phyloP scores from a whole-genome alignment of 1,139 yeast species.

The Magnusiomyces suaveolens region DNA sequence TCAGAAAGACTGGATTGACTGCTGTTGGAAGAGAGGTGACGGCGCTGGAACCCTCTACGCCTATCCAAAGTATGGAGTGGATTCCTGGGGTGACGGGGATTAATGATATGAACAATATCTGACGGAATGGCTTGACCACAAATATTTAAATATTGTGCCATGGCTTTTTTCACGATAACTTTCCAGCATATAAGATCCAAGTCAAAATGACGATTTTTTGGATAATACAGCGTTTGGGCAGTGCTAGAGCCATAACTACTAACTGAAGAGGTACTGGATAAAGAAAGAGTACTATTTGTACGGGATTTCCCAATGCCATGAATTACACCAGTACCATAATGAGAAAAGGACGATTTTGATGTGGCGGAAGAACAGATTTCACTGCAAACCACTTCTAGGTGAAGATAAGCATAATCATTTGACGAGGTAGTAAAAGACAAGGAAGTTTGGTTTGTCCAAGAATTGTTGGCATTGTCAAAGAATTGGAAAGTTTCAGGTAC shows the following conservation, averaged over 20 bases:
- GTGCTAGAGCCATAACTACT: background rate
- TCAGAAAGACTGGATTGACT: constrained; percentile 5
- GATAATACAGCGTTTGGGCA: background rate
- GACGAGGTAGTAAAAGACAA: constrained; percentile 17
- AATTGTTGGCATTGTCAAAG: background rate
- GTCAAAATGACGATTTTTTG: constrained; percentile 7
- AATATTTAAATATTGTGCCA: constrained; percentile 35
- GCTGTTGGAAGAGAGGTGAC: constrained; percentile 1
- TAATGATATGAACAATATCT: constrained; percentile 32
- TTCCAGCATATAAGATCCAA: constrained; percentile 40
- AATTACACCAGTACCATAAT: background rate
- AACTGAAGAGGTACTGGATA: too few relatives aligned
- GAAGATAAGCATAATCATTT: constrained; percentile 36
- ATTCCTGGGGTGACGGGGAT: constrained; percentile 9
- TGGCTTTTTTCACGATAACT: constrained; percentile 30
- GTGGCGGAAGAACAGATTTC: background rate
- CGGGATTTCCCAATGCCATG: background rate
- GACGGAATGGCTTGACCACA: constrained; percentile 37
- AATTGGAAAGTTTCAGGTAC: constrained; percentile 1
- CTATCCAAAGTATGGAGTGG: background rate
- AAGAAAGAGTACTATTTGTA: background rate
- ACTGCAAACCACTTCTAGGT: constrained; percentile 21
- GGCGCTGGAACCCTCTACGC: constrained; percentile 1
- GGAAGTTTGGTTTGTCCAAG: background rate
- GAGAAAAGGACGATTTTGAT: background rate